Conservation (phyloP, 495 filamentous ascomycete genomes). For the Penicillium robsamsonii region DNA sequence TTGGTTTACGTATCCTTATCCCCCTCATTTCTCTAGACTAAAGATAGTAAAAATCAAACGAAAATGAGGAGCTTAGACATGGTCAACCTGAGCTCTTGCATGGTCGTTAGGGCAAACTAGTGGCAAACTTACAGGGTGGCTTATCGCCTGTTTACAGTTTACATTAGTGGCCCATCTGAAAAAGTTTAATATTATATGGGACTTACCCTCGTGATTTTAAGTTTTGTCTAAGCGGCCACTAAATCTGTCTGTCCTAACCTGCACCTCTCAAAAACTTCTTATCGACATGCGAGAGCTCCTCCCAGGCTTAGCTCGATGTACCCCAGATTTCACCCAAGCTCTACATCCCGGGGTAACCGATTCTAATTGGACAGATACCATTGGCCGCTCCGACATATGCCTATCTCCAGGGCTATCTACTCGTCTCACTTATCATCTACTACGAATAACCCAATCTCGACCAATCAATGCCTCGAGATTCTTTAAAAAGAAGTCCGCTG, state of each 20-base stretch:
- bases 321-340: conserved; percentile 16
- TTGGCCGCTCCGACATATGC: conserved; percentile 12
- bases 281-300: conserved; percentile 19
- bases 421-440: conserved; percentile 2
- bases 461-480: conserved; percentile 22
- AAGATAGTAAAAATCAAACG: not conserved
- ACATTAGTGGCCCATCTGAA: not conserved
- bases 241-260: not conserved
- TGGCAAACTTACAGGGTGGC: not conserved
- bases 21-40: not conserved
- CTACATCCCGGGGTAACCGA: conserved; percentile 11
- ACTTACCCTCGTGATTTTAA: not conserved
- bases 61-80: not conserved
- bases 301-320: conserved; percentile 14
- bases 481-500: conserved; percentile 6
- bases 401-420: conserved; percentile 10
- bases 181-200: not conserved
- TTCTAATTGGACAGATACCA: conserved; percentile 6
- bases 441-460: conserved; percentile 7
- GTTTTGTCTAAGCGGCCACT: not conserved
- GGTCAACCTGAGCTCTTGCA: conserved; percentile 5
- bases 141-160: not conserved
- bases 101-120: conserved; percentile 2
- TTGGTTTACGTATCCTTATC: not conserved
- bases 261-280: conserved; percentile 7